Percentiles rank a stretch among this genome's conserved stretches.
These are phyloP conservation scores for Cladosporium sphaerospermum DNA, from an alignment of 2,329 filamentous ascomycete genomes.

Conservation along the genomic window DNA sequence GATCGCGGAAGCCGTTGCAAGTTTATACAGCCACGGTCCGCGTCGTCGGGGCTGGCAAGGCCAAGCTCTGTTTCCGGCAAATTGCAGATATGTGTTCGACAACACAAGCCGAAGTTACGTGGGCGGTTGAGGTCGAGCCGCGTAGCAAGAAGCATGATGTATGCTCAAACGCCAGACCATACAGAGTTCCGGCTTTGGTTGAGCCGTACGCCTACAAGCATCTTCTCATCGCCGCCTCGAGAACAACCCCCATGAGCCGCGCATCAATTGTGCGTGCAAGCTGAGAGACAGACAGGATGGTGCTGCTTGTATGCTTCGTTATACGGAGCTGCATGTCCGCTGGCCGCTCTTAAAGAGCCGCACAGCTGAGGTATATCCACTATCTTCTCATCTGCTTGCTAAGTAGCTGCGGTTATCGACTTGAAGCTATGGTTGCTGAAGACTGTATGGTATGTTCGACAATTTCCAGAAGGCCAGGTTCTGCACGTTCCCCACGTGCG, in stretches of 20 bases:
- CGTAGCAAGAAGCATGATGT: background rate
- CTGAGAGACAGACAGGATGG: constrained; percentile 10
- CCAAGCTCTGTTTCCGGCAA: too few species aligned
- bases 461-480: constrained; percentile 8
- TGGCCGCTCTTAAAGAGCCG: constrained; percentile 2
- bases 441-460: constrained; percentile 4
- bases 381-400: constrained; percentile 14
- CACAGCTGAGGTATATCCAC: constrained; percentile 12
- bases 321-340: constrained; percentile 12
- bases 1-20: background rate
- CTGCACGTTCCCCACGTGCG: constrained; percentile 8
- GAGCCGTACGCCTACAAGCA: background rate
- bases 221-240: background rate
- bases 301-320: constrained; percentile 10
- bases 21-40: too few species aligned
- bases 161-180: too few species aligned
- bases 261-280: constrained; percentile 1
- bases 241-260: background rate
- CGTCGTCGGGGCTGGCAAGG: too few species aligned
- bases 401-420: constrained; percentile 20
- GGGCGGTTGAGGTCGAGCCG: too few species aligned
- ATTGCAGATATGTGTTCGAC: too few species aligned
- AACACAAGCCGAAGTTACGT: too few species aligned
- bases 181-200: too few species aligned
- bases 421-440: constrained; percentile 18